phyloP scores from a whole-genome alignment of 805 yeast genomes.

The Zygotorulaspora florentina region DNA sequence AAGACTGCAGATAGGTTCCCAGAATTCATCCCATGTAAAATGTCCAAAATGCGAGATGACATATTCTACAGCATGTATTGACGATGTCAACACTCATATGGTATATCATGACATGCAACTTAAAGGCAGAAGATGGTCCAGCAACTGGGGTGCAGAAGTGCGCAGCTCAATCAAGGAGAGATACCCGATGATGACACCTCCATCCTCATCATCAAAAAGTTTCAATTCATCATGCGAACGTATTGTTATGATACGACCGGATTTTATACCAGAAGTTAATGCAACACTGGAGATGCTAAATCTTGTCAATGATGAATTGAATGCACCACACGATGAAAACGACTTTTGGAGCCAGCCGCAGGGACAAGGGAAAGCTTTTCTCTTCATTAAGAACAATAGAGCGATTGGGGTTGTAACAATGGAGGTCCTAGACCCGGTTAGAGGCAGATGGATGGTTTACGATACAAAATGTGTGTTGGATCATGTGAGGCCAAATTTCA shows the following conservation, averaged over 20 bases:
- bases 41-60: constrained; percentile 32
- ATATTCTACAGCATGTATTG: constrained; percentile 17
- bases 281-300: constrained; percentile 42
- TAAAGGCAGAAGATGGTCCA: constrained; percentile 49
- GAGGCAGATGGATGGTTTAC: constrained; percentile 58
- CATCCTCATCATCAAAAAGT: constrained; percentile 14
- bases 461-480: constrained; percentile 50
- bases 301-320: constrained; percentile 55
- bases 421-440: constrained; percentile 37
- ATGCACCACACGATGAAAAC: constrained; percentile 51
- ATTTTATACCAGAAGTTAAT: constrained; percentile 31
- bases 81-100: constrained; percentile 38
- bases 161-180: not conserved
- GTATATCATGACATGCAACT: constrained; percentile 48
- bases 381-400: constrained; percentile 42
- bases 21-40: constrained; percentile 9
- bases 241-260: constrained; percentile 37
- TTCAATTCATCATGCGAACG: constrained; percentile 18
- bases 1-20: constrained; percentile 16
- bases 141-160: constrained; percentile 34
- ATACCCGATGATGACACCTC: constrained; percentile 10
- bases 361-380: constrained; percentile 44
- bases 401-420: constrained; percentile 57
- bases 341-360: constrained; percentile 35
- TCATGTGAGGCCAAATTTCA: constrained; percentile 37